These are phyloP conservation scores for Pichia heedii DNA, from an alignment of 805 yeast genomes.

Conservation along the genomic window DNA sequence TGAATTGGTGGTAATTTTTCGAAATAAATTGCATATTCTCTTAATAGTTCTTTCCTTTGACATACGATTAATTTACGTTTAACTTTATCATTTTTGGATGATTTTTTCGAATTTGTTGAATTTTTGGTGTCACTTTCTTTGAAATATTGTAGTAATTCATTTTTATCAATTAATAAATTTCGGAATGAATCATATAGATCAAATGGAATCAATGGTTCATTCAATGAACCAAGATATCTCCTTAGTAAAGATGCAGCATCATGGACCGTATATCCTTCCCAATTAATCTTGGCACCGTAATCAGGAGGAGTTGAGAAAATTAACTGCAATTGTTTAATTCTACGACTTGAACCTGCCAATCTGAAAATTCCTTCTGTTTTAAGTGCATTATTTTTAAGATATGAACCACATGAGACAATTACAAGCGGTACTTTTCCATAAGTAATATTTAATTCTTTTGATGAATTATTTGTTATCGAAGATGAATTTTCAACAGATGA, in stretches of 20 bases:
- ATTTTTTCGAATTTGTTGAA: conserved; percentile 9
- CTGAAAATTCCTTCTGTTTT: conserved; percentile 87
- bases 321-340: conserved; percentile 78
- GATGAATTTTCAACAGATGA: conserved; percentile 34
- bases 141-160: conserved; percentile 58
- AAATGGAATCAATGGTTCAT: conserved; percentile 87
- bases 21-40: conserved; percentile 61
- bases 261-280: conserved; percentile 94
- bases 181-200: conserved; percentile 69
- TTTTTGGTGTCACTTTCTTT: conserved; percentile 36
- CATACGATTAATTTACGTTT: conserved; percentile 23
- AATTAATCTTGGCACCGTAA: conserved; percentile 76
- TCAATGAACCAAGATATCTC: conserved; percentile 75
- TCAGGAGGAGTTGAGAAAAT: conserved; percentile 81
- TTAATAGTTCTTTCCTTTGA: conserved; percentile 61
- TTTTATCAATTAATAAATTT: conserved; percentile 59
- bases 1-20: conserved; percentile 66
- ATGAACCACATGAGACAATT: conserved; percentile 93
- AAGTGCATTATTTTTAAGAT: conserved; percentile 65
- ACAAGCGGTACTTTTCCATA: conserved; percentile 89
- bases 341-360: conserved; percentile 82
- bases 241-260: conserved; percentile 91
- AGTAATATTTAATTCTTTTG: conserved; percentile 33
- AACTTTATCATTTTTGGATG: conserved; percentile 9
- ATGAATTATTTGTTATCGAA: conserved; percentile 26